Percentiles rank a stretch among this genome's conserved stretches.
Conservation (phyloP, 768 basidiomycete genomes). For the Mycena sanguinolenta region DNA sequence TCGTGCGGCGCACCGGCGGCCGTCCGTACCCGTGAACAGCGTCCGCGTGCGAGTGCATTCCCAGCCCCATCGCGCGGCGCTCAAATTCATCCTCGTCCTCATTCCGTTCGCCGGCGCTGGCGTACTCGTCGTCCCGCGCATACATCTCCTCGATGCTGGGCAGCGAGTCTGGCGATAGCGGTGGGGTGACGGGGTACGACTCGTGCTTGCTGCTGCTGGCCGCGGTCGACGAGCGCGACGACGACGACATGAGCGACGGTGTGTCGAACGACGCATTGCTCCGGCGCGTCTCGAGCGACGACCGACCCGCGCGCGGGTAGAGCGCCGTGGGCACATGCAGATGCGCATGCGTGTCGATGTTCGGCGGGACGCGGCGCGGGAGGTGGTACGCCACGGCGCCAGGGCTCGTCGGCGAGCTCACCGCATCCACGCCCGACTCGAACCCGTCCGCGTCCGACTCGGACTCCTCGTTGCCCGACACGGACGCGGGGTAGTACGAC, state of each 20-base stretch:
- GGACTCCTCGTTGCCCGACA: conserved; percentile 23
- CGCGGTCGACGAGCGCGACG: conserved; percentile 15
- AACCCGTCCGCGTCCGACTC: conserved; percentile 17
- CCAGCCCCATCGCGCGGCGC: background rate
- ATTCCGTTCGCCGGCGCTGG: background rate
- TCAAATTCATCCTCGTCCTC: conserved; percentile 10
- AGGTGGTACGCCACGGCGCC: conserved; percentile 28
- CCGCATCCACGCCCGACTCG: conserved; percentile 1
- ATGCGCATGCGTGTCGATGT: background rate
- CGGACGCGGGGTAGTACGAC: conserved; percentile 21
- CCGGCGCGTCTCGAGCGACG: conserved; percentile 17
- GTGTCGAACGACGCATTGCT: conserved; percentile 1
- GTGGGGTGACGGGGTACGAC: conserved; percentile 27
- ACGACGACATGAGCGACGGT: conserved; percentile 20
- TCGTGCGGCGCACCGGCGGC: conserved; percentile 1
- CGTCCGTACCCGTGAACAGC: background rate
- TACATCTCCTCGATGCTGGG: conserved; percentile 33
- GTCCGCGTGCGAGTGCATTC: background rate
- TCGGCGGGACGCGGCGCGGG: conserved; percentile 23
- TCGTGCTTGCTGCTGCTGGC: conserved; percentile 10
- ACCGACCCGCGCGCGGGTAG: background rate
- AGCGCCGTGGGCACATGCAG: background rate
- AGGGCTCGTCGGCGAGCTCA: conserved; percentile 8
- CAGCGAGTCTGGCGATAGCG: conserved; percentile 30
- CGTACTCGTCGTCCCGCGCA: conserved; percentile 4